Evolutionary conservation across 306 rosid genomes (phyloP), one percentile per base, ranked within the genome.

Genomic region (Cucumis hystrix): DNA sequence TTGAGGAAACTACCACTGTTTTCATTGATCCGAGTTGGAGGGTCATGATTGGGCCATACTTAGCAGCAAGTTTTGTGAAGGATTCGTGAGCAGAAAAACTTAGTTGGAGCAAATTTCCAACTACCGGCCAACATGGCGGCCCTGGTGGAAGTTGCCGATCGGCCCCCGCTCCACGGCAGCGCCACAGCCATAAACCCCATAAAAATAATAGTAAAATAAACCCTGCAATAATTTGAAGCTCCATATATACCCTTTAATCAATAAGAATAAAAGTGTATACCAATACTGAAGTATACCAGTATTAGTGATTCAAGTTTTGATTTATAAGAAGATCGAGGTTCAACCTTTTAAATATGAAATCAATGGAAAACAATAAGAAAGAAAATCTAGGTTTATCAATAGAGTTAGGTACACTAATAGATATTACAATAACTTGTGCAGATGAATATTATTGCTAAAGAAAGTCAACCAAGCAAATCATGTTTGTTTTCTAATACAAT

Each of bases 21-120:
- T 86, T 84, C 98, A 89, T 93, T 3, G 93, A 93, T 0, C 98
- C 97, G 15, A 91, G 72, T 93, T 97, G 87, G 0, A 91, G 83
- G 37, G 90, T 87, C 96, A 93, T 93, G 81, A 93, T 86, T 0
- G 97, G 89, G 8, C 98, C 97, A 0, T 91, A 89, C n/a, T 69
- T 83, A 1, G 39, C 86, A 16, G 96, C 86, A 59, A 93, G 63
- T 64, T 63, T 69, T 15, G 90, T n/a, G 2, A 93, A 88, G 1
- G 93, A 86, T 84, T 85, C 85, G 45, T 93, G 98, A 0, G 97
- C 86, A 7, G 93, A 78, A 81, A 82, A 79, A 20, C 92, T 89
- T 6, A 93, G 41, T 51, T 89, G 93, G 70, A 87, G 87, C 3
- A 91, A 82, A 81, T 88, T 91, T 6, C 98, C 98, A 14, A 89